Evolutionary conservation across 78 protist species (phyloP), one percentile per base, ranked within the genome.

Genomic region (Cavenderia fasciculata): DNA sequence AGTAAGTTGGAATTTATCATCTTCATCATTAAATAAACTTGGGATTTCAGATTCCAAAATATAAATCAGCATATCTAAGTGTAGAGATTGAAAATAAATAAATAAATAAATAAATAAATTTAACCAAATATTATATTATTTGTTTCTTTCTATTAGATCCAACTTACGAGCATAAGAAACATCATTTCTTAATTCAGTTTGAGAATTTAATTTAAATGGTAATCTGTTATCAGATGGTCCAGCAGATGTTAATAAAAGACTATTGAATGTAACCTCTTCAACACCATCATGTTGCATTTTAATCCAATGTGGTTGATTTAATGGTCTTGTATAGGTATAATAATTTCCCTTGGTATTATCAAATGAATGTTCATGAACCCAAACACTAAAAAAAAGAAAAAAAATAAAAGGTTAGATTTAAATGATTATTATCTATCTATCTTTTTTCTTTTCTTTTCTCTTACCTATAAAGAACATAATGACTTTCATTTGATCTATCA

Each of bases 221-320:
- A 25, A 27, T 12, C 66, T 23, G 5, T 59, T 16, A 12, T 62
- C 4, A 27, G 29, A 3, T 3, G 29, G 18, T 29, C 41, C 21
- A 52, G 4, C 31, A 33, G 61, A 52, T n/a, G 2, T 23, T 23
- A 18, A 2, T 2, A 4, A 73, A 63, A 56, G 52, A 56, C 27
- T 73, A n/a, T n/a, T 73, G 44, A 73, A 73, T 2, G 14, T 3
- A 7, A 73, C 84, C 41, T 73, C 84, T 25, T 57, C 52, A 2
- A 57, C 68, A 38, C 27, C 2, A 3, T 34, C n/a, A 14, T 6
- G 4, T 0, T 7, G 27, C 1, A 73, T 41, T 38, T 73, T 73
- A 5, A 73, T 8, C 84, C 84, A 73, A 44, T 72, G 78, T 14
- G 78, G 78, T 33, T 72, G 78, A 52, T 72, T 44, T 19, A 59